A percentile compares a stretch with the other conserved stretches of the same genome.
Evolutionary conservation across 2,329 filamentous ascomycete genomes (phyloP).

Genomic region (Curvularia spicifera): DNA sequence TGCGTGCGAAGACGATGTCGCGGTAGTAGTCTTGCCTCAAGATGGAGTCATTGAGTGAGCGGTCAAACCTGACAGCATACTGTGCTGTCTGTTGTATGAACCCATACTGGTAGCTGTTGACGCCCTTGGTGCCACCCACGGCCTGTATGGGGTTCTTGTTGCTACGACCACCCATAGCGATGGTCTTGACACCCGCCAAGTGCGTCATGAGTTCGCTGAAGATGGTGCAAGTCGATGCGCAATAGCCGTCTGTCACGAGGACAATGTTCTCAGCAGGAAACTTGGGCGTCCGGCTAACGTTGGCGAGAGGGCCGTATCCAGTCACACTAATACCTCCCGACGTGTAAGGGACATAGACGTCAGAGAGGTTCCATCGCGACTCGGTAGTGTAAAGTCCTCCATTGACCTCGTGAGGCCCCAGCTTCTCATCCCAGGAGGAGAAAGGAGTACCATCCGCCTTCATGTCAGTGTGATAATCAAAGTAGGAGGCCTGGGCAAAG

Average conservation of each 20-base stretch:
- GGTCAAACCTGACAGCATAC: conserved; percentile 30
- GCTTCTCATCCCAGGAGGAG: conserved; percentile 55
- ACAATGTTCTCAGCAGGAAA: conserved; percentile 62
- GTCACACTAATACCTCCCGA: conserved; percentile 49
- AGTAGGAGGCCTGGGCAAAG: conserved; percentile 50
- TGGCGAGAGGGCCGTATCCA: conserved; percentile 44
- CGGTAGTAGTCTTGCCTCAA: conserved; percentile 35
- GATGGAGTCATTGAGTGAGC: conserved; percentile 34
- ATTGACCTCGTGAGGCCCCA: conserved; percentile 40
- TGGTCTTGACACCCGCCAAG: conserved; percentile 61
- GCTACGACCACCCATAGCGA: conserved; percentile 59
- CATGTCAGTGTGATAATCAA: conserved; percentile 56
- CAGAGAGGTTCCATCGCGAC: conserved; percentile 47
- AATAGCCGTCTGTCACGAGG: conserved; percentile 65
- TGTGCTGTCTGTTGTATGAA: conserved; percentile 41
- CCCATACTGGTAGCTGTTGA: conserved; percentile 46
- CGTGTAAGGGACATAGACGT: conserved; percentile 35
- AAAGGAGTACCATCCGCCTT: conserved; percentile 60
- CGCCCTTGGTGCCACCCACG: conserved; percentile 61
- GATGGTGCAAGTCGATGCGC: conserved; percentile 64
- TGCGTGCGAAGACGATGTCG: conserved; percentile 37
- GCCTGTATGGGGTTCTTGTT: conserved; percentile 60
- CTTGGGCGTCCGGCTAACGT: conserved; percentile 55
- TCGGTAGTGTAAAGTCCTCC: conserved; percentile 51
- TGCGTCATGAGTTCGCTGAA: conserved; percentile 62